phyloP scores from a whole-genome alignment of 2,329 filamentous ascomycete species.

The Fusarium newnesense region DNA sequence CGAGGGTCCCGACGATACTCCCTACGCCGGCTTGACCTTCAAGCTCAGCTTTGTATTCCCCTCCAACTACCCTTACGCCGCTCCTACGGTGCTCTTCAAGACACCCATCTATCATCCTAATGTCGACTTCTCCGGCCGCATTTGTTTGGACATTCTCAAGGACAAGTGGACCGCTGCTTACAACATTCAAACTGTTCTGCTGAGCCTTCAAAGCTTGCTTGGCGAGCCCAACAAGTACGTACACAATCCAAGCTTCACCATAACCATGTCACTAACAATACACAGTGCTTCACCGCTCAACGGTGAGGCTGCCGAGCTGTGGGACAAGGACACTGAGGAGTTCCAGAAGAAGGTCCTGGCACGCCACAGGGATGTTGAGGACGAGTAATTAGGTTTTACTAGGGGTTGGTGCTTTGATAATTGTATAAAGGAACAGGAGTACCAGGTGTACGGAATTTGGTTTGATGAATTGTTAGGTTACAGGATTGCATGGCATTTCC shows the following conservation, averaged over 20 bases:
- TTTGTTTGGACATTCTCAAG: constrained; percentile 97
- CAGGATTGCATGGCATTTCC: constrained; percentile 49
- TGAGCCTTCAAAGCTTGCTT: constrained; percentile 93
- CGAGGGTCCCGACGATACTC: constrained; percentile 88
- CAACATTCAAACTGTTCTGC: constrained; percentile 91
- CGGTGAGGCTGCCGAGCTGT: constrained; percentile 93
- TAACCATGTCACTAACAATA: constrained; percentile 29
- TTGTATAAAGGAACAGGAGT: constrained; percentile 57
- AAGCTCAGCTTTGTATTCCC: constrained; percentile 95
- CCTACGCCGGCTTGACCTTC: constrained; percentile 87
- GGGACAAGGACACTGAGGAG: constrained; percentile 87
- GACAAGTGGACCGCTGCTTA: constrained; percentile 99
- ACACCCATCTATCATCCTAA: constrained; percentile 99
- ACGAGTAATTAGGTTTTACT: constrained; percentile 58
- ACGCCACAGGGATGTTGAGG: constrained; percentile 72
- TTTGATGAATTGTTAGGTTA: constrained; percentile 47
- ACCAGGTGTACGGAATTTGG: constrained; percentile 46
- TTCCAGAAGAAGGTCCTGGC: constrained; percentile 82
- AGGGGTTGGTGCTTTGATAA: constrained; percentile 34
- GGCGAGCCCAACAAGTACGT: constrained; percentile 98
- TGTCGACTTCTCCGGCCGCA: constrained; percentile 95
- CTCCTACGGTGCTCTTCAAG: constrained; percentile 94
- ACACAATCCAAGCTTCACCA: not conserved
- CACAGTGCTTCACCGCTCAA: constrained; percentile 86
- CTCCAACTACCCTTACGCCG: constrained; percentile 89